Evolutionary conservation across 305 asterid species (phyloP).

Genomic region (Nicotiana rustica): DNA sequence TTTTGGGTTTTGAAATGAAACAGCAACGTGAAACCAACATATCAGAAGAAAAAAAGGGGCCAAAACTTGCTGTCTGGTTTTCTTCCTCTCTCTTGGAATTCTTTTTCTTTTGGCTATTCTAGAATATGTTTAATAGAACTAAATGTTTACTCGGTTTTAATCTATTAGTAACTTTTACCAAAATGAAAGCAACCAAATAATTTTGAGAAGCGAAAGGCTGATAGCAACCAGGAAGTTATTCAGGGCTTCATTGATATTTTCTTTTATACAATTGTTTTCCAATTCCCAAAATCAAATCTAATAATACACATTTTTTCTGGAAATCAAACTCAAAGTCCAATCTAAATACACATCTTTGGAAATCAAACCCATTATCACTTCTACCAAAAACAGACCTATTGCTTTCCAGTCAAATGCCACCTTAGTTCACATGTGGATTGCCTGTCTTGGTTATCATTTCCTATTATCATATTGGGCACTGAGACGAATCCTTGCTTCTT

Average conservation of each 20-base stretch:
- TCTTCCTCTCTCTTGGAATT: neutral
- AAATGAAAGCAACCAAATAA: neutral
- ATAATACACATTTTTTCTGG: no score
- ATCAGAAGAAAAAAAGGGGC: neutral
- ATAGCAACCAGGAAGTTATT: neutral
- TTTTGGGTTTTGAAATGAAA: neutral
- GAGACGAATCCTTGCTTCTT: neutral
- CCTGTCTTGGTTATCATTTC: no score
- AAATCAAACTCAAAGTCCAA: neutral
- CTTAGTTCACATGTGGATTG: neutral
- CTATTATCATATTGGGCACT: neutral
- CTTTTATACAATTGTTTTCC: neutral
- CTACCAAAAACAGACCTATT: neutral
- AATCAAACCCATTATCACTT: neutral
- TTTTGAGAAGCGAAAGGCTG: neutral
- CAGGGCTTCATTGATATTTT: neutral
- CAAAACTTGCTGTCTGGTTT: neutral
- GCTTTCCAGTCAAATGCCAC: neutral
- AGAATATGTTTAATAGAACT: neutral
- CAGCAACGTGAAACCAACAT: neutral
- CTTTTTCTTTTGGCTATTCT: neutral
- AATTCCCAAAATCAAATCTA: no score
- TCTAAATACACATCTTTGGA: neutral
- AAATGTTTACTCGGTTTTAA: neutral
- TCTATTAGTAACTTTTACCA: neutral